Base-by-base conservation (phyloP, 169 alveolate species). In the Plasmodium relictum region DNA sequence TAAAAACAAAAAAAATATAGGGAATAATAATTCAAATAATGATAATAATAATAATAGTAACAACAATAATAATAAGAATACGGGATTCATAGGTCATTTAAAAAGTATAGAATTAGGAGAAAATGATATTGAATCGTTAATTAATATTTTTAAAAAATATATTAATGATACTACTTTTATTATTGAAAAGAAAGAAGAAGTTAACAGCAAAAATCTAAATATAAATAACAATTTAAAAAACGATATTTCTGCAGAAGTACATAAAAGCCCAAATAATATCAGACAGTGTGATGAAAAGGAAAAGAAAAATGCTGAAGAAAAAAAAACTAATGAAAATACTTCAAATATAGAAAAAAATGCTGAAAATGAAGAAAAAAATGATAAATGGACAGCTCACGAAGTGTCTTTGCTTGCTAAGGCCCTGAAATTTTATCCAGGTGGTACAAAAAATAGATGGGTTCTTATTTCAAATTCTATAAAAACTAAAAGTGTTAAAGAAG, bases 301-400 rank as follows among this genome's bases (percentile, higher is more conserved):
- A 45, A 16, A 44, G 18, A 45, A 69, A 14, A 14, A 14, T 54
- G 68, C 54, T 83, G 73, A 42, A 69, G 37, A 20, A 45, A 39
- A 74, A 26, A 59, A 63, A 20, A 41, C 22, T 48, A 65, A 65
- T 59, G 10, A 42, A 14, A 41, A 20, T 44, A 16, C 37, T 16
- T 50, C 12, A 14, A 50, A 50, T 50, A 18, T 14, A 54, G 62
- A 61, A 39, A 54, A 56, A 14, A 54, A 66, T 56, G 18, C 48
- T 22, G 68, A 88, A 58, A 24, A 44, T 48, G 78, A 69, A 26
- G 71, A 24, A 9, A 6, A 9, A 54, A 18, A 37, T 54, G 69
- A 95, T n/a, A 96, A 86, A 56, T 97, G 99, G 99, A 94, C 97
- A 0, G 87, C 93, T 37, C 97, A 95, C 24, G 99, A 97, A 73